These are phyloP conservation scores for Candida hungchunana DNA, from an alignment of 805 yeast genomes.

Conservation along the genomic window DNA sequence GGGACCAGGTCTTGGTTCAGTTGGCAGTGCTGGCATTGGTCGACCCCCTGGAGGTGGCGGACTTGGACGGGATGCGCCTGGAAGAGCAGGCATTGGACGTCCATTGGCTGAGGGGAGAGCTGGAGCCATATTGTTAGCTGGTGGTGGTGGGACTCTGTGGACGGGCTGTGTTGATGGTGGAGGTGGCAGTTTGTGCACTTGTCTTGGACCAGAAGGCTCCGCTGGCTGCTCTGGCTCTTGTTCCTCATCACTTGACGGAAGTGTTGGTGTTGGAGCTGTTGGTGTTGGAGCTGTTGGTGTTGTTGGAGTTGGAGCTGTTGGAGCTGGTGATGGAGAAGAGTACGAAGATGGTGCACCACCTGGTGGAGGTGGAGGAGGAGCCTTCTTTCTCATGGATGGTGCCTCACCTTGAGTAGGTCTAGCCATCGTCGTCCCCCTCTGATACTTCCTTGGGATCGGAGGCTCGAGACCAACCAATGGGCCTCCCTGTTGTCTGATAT, in stretches of 20 bases:
- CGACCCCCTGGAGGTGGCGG: constrained; percentile 11
- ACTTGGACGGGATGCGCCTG: constrained; percentile 12
- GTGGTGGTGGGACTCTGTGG: constrained; percentile 24
- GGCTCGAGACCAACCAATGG: constrained; percentile 82
- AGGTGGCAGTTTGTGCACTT: constrained; percentile 25
- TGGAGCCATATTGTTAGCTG: constrained; percentile 7
- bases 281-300: constrained; percentile 12
- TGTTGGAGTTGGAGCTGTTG: constrained; percentile 10
- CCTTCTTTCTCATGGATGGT: constrained; percentile 31
- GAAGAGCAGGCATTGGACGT: no score
- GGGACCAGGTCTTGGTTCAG: constrained; percentile 8
- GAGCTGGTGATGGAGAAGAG: constrained; percentile 17
- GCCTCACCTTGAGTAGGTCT: no score
- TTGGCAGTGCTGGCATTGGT: constrained; percentile 7
- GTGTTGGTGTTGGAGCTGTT: constrained; percentile 8
- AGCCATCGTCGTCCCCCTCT: constrained; percentile 32
- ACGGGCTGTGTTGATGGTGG: constrained; percentile 20
- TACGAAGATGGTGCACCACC: constrained; percentile 7
- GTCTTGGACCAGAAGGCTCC: constrained; percentile 3
- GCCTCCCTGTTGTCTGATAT: constrained; percentile 69
- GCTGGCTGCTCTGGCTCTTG: constrained; percentile 13
- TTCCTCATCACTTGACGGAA: background rate
- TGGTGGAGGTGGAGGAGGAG: constrained; percentile 44
- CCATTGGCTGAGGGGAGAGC: constrained; percentile 8
- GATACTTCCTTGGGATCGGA: constrained; percentile 67